These are phyloP conservation scores for Alternaria incomplexa DNA, from an alignment of 2,329 filamentous ascomycete genomes.

Conservation along the genomic window DNA sequence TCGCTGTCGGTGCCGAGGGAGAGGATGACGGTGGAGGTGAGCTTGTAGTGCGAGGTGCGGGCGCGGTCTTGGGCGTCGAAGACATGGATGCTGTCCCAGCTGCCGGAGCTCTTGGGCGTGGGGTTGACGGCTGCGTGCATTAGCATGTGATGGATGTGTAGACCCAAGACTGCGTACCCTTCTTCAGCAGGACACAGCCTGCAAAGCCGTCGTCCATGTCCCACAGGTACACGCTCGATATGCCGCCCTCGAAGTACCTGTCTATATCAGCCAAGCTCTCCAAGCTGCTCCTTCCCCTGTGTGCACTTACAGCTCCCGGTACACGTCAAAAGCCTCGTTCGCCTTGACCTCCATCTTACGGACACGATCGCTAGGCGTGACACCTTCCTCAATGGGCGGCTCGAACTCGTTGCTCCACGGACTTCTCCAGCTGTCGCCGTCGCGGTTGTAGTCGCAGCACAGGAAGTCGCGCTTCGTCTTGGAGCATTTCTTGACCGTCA, in stretches of 20 bases:
- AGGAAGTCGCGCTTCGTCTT: constrained; percentile 94
- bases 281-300: neutral
- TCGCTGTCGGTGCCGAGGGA: constrained; percentile 74
- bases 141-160: constrained; percentile 3
- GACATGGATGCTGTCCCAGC: constrained; percentile 99
- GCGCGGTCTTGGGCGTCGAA: constrained; percentile 95
- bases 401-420: constrained; percentile 99
- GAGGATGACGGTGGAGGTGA: constrained; percentile 95
- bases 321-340: constrained; percentile 96
- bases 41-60: constrained; percentile 92
- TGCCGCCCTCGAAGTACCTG: constrained; percentile 91
- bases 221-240: constrained; percentile 97
- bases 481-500: constrained; percentile 83
- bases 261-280: constrained; percentile 25
- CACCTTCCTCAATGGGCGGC: constrained; percentile 82
- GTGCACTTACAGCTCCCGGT: constrained; percentile 75
- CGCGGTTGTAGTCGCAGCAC: constrained; percentile 99
- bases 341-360: constrained; percentile 92
- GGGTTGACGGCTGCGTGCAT: constrained; percentile 66
- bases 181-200: constrained; percentile 94
- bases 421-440: constrained; percentile 95
- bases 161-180: constrained; percentile 63
- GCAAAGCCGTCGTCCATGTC: constrained; percentile 98
- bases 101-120: constrained; percentile 71
- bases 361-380: constrained; percentile 87